Evolutionary conservation across 2,329 filamentous ascomycete genomes (phyloP).

Genomic region (Lachnellula cervina): DNA sequence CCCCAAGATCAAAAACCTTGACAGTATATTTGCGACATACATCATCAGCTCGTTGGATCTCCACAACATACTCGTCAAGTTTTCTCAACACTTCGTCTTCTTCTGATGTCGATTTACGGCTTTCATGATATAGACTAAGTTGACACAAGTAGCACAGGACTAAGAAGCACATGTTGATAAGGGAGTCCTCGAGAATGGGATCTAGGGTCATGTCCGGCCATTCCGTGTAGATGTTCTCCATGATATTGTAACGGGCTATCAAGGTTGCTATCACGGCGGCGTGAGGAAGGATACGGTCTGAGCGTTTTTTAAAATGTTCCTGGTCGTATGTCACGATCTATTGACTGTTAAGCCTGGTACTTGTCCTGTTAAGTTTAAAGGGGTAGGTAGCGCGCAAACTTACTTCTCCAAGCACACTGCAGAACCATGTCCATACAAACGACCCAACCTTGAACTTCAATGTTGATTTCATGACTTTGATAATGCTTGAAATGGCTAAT

Average conservation of each 20-base stretch:
- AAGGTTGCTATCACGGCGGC: slow-evolving; percentile 5
- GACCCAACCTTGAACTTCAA: neutral
- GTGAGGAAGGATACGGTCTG: neutral
- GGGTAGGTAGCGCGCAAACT: neutral
- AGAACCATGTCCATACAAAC: neutral
- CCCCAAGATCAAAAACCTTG: neutral
- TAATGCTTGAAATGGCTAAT: neutral
- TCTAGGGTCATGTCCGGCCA: slow-evolving; percentile 12
- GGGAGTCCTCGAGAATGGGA: neutral
- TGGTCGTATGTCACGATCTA: neutral
- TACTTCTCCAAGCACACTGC: neutral
- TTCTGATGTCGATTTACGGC: neutral
- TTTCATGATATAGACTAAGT: neutral
- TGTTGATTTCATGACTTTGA: neutral
- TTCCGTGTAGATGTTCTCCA: slow-evolving; percentile 15
- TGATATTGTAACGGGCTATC: slow-evolving; percentile 14
- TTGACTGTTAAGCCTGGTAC: neutral
- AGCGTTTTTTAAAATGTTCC: neutral
- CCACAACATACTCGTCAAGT: neutral
- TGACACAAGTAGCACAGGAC: slow-evolving; percentile 3
- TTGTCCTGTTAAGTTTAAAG: neutral
- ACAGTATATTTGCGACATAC: neutral
- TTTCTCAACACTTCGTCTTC: neutral
- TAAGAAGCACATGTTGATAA: slow-evolving; percentile 5
- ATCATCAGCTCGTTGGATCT: neutral